Base-by-base conservation (phyloP, 2,329 filamentous ascomycete genomes). In the Clonostachys solani region DNA sequence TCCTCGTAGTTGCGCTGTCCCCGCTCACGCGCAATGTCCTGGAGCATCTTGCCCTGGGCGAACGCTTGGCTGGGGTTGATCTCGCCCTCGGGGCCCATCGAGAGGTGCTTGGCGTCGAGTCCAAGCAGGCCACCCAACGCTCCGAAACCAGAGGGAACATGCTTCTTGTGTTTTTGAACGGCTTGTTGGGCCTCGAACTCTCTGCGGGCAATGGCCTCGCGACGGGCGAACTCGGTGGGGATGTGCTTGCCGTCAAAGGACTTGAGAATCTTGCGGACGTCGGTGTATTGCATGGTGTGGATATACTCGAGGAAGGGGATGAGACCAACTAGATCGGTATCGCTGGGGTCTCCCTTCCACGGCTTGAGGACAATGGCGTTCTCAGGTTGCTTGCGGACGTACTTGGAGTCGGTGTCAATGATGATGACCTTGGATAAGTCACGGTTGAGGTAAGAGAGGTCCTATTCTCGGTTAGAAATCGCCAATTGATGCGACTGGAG, bases 291-390 rank as follows among this genome's bases (percentile, higher is more conserved):
- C 88, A 97, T 96, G 17, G 91, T 94, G 55, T 91, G 89, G 54
- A 99, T 83, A 68, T 96, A 97, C 72, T 99, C 94, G 52, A 99
- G 84, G 82, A 99, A 96, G 12, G 94, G 94, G 49, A 99, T 95
- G 43, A 96, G 74, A 5, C 84, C 81, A 18, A 99, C 87, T 12
- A 99, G 85, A 42, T 90, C 89, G 62, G 84, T 90, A 67, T 99
- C 92, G 57, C 84, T 81, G 42, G 84, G 69, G 55, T 95, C 80
- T 34, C 94, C 94, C 47, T 78, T 87, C 94, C 94, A 99, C 58
- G 92, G 91, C 33, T 90, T 83, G 33, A 99, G 74, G 42, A 97
- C 74, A 56, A 99, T 94, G 54, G 94, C 90, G 67, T 99, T 99
- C 60, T 96, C 90, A n/a, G 94, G 94, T 62, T 99, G 94, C 54